phyloP scores from a whole-genome alignment of 768 basidiomycete species.

The Gymnopilus dilepis region DNA sequence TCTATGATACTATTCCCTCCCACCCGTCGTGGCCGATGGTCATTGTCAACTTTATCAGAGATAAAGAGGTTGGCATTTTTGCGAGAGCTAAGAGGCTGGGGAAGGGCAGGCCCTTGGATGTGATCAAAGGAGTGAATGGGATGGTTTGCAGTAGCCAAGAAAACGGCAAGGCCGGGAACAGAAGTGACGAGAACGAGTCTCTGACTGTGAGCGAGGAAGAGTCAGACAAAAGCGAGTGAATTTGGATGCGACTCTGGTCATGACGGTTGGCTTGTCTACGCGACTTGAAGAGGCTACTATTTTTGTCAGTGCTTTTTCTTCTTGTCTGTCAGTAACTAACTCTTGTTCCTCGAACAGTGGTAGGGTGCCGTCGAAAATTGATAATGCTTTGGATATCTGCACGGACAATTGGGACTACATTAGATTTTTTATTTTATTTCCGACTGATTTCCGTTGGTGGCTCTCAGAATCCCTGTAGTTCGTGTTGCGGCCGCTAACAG shows the following conservation, averaged over 20 bases:
- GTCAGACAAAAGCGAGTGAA: constrained; percentile 32
- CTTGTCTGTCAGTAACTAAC: not conserved
- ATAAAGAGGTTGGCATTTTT: constrained; percentile 87
- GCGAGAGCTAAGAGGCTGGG: constrained; percentile 80
- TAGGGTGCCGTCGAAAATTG: not conserved
- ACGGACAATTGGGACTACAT: not conserved
- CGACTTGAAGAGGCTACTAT: not conserved
- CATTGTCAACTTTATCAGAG: constrained; percentile 91
- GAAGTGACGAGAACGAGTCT: constrained; percentile 4
- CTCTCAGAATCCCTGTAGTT: too few relatives aligned
- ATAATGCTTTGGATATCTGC: not conserved
- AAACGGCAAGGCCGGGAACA: not conserved
- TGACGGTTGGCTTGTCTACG: too few relatives aligned
- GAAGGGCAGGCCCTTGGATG: constrained; percentile 34
- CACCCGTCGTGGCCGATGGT: constrained; percentile 97
- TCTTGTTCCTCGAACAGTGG: too few relatives aligned
- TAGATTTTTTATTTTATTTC: not conserved
- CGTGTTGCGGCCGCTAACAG: too few relatives aligned
- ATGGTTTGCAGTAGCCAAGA: not conserved
- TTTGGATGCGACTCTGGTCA: not conserved
- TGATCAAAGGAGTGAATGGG: not conserved
- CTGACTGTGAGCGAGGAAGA: constrained; percentile 19
- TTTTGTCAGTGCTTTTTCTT: not conserved
- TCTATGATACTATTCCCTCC: constrained; percentile 85
- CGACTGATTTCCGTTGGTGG: too few relatives aligned